Base-by-base conservation (phyloP, 805 yeast genomes). In the Yarrowia osloensis region DNA sequence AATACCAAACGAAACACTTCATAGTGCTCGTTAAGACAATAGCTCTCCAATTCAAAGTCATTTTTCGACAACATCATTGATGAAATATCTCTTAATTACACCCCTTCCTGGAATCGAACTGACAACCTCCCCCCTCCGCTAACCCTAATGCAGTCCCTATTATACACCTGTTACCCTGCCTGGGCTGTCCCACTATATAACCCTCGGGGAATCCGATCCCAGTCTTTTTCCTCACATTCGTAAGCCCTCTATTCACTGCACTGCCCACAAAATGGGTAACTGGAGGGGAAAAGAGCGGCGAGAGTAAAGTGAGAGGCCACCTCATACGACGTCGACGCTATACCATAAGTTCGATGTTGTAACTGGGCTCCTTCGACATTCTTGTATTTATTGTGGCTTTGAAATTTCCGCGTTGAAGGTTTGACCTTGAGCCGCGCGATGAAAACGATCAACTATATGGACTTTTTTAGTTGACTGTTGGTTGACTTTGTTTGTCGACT, bases 251-350 rank as follows among this genome's bases (percentile, higher is more conserved):
- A 63, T 63, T 63, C 67, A 63, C 67, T 63, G 61, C 59, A 63
- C 59, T 40, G 47, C 40, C 49, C 40, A 50, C 46, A 35, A 19
- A 63, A 63, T 63, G 49, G 49, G 49, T 50, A 40, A 49, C 22
- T 63, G 67, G 59, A 63, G 67, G 67, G 67, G 67, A 63, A 63
- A 63, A 63, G 67, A 50, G 28, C 31, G 61, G 61, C 67, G 37
- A 63, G 67, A 63, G 59, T 35, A 63, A 63, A 47, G 46, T 49
- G 39, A 63, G 59, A 35, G 47, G 59, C 67, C 59, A 63, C 67
- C 67, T 63, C 67, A 63, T 63, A 63, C 67, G 59, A 39, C 37
- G 47, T 39, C 49, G 33, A 35, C 37, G 37, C 24, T 28, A 63
- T 39, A 15, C 49, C 31, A 19, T 26, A 50, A 57, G 67, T 50